Evolutionary conservation across 805 yeast genomes (phyloP), one percentile per base, ranked within the genome.

Genomic region (Cyberlindnera petersonii): DNA sequence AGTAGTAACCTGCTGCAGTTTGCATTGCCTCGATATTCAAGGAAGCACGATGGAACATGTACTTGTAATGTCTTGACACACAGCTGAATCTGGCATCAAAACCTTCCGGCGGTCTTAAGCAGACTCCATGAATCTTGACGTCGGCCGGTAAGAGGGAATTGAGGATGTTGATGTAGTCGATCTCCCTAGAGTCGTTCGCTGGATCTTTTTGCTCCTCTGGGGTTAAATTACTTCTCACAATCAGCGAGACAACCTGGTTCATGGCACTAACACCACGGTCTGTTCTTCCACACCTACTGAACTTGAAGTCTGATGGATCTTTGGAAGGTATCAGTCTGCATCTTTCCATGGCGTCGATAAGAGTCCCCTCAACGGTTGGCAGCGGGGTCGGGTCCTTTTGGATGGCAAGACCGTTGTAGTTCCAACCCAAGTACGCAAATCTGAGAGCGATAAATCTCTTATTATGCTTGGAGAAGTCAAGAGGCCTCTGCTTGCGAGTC

Each of bases 201-300:
- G 77, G 68, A 40, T 75, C 71, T 9, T 33, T 15, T 46, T 87
- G 88, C 35, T 86, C 85, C 31, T 82, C 89, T 1, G 53, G 50
- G 0, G 76, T 55, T 28, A 93, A 61, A 17, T 68, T 66, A 0
- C 96, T 86, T 48, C 98, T 70, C 20, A 91, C 80, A 13, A 68
- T 63, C 26, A 93, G 63, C 1, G 96, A 81, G 5, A 93, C 82
- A 3, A 93, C 98, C 61, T 93, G 98, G 48, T 86, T 85, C 82
- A 93, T 76, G 0, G 98, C 98, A 65, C 96, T 86, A 11, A 91
- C 98, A n/a, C 97, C 98, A 49, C 77, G 78, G 55, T 91, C 98
- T 0, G 98, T 91, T 53, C 98, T 71, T 0, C 98, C 98, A 64
- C 98, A 93, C 46, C 97, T 68, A 49, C 94, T 83, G 59, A 89